Evolutionary conservation across 495 filamentous ascomycete genomes (phyloP).

Genomic region (Neurospora sp.): DNA sequence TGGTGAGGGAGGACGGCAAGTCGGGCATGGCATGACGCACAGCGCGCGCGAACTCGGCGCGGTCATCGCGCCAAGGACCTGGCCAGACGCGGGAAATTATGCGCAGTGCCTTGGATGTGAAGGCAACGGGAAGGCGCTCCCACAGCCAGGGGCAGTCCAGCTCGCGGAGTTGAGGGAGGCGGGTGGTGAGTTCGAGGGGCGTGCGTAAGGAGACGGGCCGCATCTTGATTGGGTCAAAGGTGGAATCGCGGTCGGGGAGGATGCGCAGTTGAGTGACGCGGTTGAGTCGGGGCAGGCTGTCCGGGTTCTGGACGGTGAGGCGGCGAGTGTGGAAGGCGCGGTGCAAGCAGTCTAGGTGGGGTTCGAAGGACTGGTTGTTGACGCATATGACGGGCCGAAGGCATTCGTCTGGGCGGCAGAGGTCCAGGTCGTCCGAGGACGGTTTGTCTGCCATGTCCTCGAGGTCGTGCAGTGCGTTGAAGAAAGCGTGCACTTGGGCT

Average conservation of each 20-base stretch:
- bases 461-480: conserved; percentile 12
- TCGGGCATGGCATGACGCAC: conserved; percentile 6
- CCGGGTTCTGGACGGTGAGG: conserved; percentile 12
- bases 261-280: conserved; percentile 12
- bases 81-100: conserved; percentile 14
- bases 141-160: conserved; percentile 17
- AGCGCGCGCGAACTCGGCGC: conserved; percentile 14
- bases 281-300: conserved; percentile 6
- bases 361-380: conserved; percentile 9
- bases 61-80: conserved; percentile 19
- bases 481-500: conserved; percentile 20
- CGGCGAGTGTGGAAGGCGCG: conserved; percentile 15
- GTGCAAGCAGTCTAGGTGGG: conserved; percentile 12
- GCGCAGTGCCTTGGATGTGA: conserved; percentile 6
- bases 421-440: neutral
- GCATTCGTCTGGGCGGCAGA: neutral
- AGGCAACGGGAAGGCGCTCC: conserved; percentile 14
- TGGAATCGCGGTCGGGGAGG: conserved; percentile 2
- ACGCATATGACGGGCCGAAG: neutral
- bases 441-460: conserved; percentile 4
- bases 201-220: conserved; percentile 12
- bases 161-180: conserved; percentile 10
- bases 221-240: neutral
- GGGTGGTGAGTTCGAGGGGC: conserved; percentile 11
- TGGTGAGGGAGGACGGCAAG: conserved; percentile 10